These are phyloP conservation scores for Trametes sp. DNA, from an alignment of 1,284 basidiomycete species.

Conservation along the genomic window DNA sequence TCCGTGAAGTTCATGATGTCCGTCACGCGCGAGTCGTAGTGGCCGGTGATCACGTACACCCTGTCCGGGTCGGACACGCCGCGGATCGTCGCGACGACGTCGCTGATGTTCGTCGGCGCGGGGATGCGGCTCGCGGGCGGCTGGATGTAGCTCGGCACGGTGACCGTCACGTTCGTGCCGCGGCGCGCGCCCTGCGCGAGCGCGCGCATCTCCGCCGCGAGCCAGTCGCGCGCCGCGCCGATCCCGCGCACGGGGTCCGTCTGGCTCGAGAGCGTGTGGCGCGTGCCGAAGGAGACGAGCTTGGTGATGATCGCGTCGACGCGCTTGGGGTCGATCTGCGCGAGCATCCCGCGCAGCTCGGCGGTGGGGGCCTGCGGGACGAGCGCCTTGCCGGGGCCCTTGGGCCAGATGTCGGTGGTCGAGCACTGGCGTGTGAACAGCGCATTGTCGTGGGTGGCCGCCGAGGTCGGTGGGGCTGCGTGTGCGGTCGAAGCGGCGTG, in stretches of 20 bases:
- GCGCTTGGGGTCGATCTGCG: slow-evolving; percentile 52
- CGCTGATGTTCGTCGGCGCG: slow-evolving; percentile 53
- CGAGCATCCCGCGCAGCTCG: slow-evolving; percentile 54
- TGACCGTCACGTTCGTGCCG: slow-evolving; percentile 54
- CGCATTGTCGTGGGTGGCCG: slow-evolving; percentile 9
- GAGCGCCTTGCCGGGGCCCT: slow-evolving; percentile 52
- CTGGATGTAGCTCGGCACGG: slow-evolving; percentile 56
- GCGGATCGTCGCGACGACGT: slow-evolving; percentile 57
- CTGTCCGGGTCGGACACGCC: slow-evolving; percentile 56
- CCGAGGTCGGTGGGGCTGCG: slow-evolving; percentile 9
- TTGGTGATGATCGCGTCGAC: slow-evolving; percentile 56
- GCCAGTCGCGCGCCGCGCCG: slow-evolving; percentile 63
- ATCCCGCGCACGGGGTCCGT: slow-evolving; percentile 59
- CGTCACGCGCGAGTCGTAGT: slow-evolving; percentile 59
- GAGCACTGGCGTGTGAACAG: slow-evolving; percentile 34
- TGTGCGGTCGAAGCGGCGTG: slow-evolving; percentile 4
- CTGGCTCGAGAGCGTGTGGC: slow-evolving; percentile 59
- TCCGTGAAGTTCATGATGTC: slow-evolving; percentile 50
- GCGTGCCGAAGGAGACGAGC: slow-evolving; percentile 62
- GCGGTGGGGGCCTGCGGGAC: slow-evolving; percentile 50
- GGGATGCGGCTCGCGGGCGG: slow-evolving; percentile 46
- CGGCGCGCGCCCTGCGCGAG: slow-evolving; percentile 49
- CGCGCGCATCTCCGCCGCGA: slow-evolving; percentile 53
- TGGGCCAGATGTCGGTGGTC: slow-evolving; percentile 50
- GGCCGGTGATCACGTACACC: slow-evolving; percentile 61